Conservation (phyloP, 2,329 filamentous ascomycete genomes). For the Talaromyces sp. region DNA sequence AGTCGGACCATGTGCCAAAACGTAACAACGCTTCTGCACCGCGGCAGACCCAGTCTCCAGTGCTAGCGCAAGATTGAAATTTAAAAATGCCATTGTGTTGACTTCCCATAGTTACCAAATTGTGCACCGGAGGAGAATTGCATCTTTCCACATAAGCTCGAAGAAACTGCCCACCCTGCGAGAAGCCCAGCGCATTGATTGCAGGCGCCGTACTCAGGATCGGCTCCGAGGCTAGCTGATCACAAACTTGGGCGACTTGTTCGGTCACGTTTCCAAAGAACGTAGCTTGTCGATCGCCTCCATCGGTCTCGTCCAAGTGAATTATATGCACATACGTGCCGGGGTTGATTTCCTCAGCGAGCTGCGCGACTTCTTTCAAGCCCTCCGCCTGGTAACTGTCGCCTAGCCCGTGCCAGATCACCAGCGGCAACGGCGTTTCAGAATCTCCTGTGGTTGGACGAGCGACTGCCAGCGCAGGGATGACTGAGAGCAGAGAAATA, state of each 20-base stretch:
- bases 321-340: slow-evolving; percentile 81
- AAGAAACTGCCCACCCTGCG: slow-evolving; percentile 94
- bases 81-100: slow-evolving; percentile 88
- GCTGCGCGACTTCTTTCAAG: slow-evolving; percentile 61
- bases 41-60: slow-evolving; percentile 72
- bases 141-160: slow-evolving; percentile 85
- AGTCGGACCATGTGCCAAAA: slow-evolving; percentile 71
- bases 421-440: slow-evolving; percentile 64
- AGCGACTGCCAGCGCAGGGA: slow-evolving; percentile 15
- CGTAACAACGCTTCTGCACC: slow-evolving; percentile 71
- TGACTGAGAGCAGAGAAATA: not conserved
- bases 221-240: slow-evolving; percentile 65
- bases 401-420: slow-evolving; percentile 89
- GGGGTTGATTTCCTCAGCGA: slow-evolving; percentile 68
- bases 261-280: slow-evolving; percentile 86
- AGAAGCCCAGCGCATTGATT: slow-evolving; percentile 89
- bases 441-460: slow-evolving; percentile 13
- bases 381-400: slow-evolving; percentile 66
- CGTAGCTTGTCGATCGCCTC: slow-evolving; percentile 69
- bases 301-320: slow-evolving; percentile 60
- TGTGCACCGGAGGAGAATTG: slow-evolving; percentile 67
- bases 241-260: slow-evolving; percentile 72
- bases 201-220: slow-evolving; percentile 76
- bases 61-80: slow-evolving; percentile 64
- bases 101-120: slow-evolving; percentile 79